Percentiles rank a stretch among this genome's conserved stretches.
phyloP scores from a whole-genome alignment of 176 grass and related monocot species.

The Ananas comosus region DNA sequence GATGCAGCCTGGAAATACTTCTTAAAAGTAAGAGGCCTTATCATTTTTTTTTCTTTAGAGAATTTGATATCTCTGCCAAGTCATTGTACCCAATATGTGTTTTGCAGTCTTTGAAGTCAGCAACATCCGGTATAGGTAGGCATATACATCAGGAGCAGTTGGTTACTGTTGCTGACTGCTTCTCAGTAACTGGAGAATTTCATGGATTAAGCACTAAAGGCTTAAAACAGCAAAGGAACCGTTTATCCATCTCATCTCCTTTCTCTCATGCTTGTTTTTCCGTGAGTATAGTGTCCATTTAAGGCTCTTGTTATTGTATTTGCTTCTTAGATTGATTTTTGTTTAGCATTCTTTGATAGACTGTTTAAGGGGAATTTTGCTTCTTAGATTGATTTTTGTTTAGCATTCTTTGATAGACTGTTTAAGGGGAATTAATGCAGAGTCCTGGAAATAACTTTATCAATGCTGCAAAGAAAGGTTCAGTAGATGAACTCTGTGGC shows the following conservation, averaged over 20 bases:
- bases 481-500: slow-evolving; percentile 63
- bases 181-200: slow-evolving; percentile 71
- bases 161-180: slow-evolving; percentile 50
- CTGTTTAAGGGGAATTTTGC: background rate
- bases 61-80: slow-evolving; percentile 9
- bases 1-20: slow-evolving; percentile 75
- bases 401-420: background rate
- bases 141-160: slow-evolving; percentile 53
- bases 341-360: background rate
- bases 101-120: slow-evolving; percentile 65
- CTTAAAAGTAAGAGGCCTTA: slow-evolving; percentile 40
- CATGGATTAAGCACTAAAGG: slow-evolving; percentile 67
- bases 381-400: background rate
- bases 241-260: slow-evolving; percentile 60
- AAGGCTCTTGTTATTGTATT: background rate
- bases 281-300: slow-evolving; percentile 33
- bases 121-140: slow-evolving; percentile 57
- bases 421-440: slow-evolving; percentile 25
- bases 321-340: background rate
- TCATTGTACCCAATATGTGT: slow-evolving; percentile 10
- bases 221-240: slow-evolving; percentile 51
- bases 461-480: slow-evolving; percentile 68
- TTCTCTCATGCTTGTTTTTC: slow-evolving; percentile 92
- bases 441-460: slow-evolving; percentile 71
- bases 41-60: slow-evolving; percentile 22